Conservation (phyloP, 129 eudicot genomes). For the sunflower (Helianthus annuus) region DNA sequence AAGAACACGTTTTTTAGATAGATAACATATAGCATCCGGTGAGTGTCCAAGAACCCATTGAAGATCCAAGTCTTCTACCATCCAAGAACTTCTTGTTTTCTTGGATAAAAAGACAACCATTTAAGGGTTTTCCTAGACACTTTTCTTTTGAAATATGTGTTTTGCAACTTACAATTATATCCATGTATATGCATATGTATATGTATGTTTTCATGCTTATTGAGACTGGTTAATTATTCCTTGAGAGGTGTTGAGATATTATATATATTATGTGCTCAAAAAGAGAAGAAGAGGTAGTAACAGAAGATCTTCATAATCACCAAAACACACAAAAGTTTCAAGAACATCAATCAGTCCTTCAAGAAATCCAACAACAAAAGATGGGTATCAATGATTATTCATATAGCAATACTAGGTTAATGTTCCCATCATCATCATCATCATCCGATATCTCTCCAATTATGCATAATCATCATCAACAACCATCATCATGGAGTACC, state of each 20-base stretch:
- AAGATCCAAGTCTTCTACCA: conserved; percentile 31
- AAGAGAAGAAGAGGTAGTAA: conserved; percentile 45
- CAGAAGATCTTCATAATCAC: conserved; percentile 33
- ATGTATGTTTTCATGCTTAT: not conserved
- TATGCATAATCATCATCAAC: conserved; percentile 30
- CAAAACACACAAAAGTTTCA: conserved; percentile 42
- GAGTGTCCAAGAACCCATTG: conserved; percentile 7
- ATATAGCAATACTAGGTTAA: conserved; percentile 35
- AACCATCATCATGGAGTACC: conserved; percentile 61
- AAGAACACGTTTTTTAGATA: conserved; percentile 25
- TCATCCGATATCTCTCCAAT: conserved; percentile 56
- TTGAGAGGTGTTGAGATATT: conserved; percentile 20
- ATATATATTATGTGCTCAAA: conserved; percentile 40
- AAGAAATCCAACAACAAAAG: conserved; percentile 61
- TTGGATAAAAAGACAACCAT: conserved; percentile 5
- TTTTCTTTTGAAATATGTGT: conserved; percentile 4
- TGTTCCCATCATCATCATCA: conserved; percentile 40
- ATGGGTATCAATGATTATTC: conserved; percentile 41
- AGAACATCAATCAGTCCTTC: conserved; percentile 29
- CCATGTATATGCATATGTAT: conserved; percentile 16
- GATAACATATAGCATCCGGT: conserved; percentile 17
- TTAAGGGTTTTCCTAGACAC: conserved; percentile 21
- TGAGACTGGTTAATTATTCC: conserved; percentile 11
- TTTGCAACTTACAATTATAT: conserved; percentile 2
- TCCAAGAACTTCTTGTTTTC: conserved; percentile 11